Percentiles rank a stretch among this genome's conserved stretches.
Evolutionary conservation across 208 protist species (phyloP).

Genomic region (Blechomonas ayalai): DNA sequence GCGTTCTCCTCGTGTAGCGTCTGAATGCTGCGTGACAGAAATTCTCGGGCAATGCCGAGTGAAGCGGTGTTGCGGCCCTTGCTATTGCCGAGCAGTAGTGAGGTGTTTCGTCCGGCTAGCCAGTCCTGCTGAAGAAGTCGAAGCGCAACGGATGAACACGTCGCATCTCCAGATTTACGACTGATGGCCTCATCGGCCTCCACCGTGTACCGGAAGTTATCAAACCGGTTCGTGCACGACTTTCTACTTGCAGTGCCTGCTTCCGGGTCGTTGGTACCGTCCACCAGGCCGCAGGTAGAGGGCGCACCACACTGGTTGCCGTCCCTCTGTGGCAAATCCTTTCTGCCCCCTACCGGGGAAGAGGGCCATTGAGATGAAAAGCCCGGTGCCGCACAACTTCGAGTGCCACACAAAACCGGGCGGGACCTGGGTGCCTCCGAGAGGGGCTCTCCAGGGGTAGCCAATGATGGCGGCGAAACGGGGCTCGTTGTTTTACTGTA

Average conservation of each 20-base stretch:
- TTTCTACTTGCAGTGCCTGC: not conserved
- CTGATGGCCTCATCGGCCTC: slow-evolving; percentile 20
- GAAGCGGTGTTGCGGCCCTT: slow-evolving; percentile 10
- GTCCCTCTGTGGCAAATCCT: no score
- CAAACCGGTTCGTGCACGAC: slow-evolving; percentile 3
- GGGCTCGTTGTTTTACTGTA: no score
- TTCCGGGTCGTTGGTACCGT: not conserved
- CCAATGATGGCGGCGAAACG: no score
- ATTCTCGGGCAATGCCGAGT: slow-evolving; percentile 3
- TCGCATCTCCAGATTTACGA: slow-evolving; percentile 4
- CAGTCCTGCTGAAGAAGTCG: slow-evolving; percentile 9
- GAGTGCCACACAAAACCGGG: no score
- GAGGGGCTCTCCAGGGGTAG: no score
- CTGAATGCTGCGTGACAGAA: slow-evolving; percentile 4
- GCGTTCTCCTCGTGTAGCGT: slow-evolving; percentile 3
- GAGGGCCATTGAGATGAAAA: no score
- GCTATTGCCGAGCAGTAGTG: slow-evolving; percentile 16
- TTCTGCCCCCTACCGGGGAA: no score
- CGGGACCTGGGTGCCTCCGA: no score
- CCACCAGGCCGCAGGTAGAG: no score
- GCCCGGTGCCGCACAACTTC: no score
- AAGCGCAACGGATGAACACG: slow-evolving; percentile 14
- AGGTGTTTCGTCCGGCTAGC: slow-evolving; percentile 22
- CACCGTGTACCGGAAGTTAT: slow-evolving; percentile 6
- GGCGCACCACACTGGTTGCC: no score